phyloP scores from a whole-genome alignment of 306 rosid genomes.

The Mucuna pruriens region DNA sequence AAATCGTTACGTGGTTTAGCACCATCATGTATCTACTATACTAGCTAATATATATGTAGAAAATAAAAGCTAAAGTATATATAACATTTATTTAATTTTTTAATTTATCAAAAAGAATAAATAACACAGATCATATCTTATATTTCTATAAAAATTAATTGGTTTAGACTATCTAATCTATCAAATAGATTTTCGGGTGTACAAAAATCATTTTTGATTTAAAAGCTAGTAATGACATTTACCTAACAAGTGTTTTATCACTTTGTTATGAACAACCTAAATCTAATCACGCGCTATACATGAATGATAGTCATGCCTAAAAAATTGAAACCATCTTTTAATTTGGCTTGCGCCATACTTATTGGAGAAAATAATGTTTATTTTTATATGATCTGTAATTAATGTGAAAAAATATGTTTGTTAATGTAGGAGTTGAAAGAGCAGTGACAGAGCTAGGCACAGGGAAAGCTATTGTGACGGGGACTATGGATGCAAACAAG shows the following conservation, averaged over 20 bases:
- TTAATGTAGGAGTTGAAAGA: constrained; percentile 69
- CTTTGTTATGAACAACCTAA: constrained; percentile 15
- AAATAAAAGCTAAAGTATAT: too few species aligned
- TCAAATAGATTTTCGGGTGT: too few species aligned
- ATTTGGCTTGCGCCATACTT: background rate
- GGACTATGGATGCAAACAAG: constrained; percentile 82
- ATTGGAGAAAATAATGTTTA: background rate
- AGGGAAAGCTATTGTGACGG: constrained; percentile 79
- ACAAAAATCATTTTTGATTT: too few species aligned
- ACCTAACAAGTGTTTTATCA: constrained; percentile 6
- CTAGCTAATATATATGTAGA: too few species aligned
- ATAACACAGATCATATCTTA: too few species aligned
- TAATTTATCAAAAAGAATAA: too few species aligned
- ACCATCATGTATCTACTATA: too few species aligned
- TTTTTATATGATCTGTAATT: background rate
- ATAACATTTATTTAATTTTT: too few species aligned
- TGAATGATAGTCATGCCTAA: constrained; percentile 26
- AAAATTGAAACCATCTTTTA: background rate
- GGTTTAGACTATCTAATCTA: too few species aligned
- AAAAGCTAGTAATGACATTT: background rate
- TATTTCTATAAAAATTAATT: too few species aligned
- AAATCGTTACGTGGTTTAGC: too few species aligned
- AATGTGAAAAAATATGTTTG: constrained; percentile 29
- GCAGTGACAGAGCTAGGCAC: constrained; percentile 62
- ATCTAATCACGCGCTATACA: constrained; percentile 12